Conservation (phyloP, 1,284 basidiomycete species). For the Moesziomyces sp. region DNA sequence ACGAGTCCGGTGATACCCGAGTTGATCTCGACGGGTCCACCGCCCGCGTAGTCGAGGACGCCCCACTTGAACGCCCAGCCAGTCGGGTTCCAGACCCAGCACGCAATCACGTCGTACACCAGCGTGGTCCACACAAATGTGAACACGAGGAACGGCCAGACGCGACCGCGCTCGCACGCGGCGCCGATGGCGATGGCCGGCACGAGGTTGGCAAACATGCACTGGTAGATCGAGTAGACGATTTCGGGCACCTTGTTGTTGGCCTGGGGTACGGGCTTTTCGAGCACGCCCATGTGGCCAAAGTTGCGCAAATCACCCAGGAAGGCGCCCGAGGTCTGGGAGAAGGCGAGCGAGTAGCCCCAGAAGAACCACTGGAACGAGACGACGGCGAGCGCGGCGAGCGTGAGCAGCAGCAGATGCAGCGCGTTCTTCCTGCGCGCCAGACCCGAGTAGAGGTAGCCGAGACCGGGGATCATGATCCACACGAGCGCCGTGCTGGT, state of each 20-base stretch:
- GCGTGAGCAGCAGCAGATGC: conserved; percentile 71
- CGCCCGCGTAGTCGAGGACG: conserved; percentile 90
- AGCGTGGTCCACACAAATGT: conserved; percentile 86
- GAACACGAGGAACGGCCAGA: conserved; percentile 87
- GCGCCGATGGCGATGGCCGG: conserved; percentile 73
- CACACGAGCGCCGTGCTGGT: conserved; percentile 81
- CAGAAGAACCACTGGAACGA: conserved; percentile 74
- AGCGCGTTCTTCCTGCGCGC: conserved; percentile 76
- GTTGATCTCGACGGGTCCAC: conserved; percentile 91
- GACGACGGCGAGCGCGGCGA: conserved; percentile 66
- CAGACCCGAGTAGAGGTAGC: conserved; percentile 87
- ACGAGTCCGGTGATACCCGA: conserved; percentile 87
- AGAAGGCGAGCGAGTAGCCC: conserved; percentile 70
- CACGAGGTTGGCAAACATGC: conserved; percentile 70
- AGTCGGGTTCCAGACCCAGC: conserved; percentile 86
- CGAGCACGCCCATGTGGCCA: conserved; percentile 77
- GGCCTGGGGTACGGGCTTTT: conserved; percentile 77
- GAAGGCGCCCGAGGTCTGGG: conserved; percentile 74
- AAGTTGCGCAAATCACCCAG: conserved; percentile 78
- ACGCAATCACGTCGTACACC: conserved; percentile 70
- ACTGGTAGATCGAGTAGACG: conserved; percentile 69
- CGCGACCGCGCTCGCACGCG: conserved; percentile 86
- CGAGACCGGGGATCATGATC: conserved; percentile 74
- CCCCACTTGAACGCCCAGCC: conserved; percentile 93
- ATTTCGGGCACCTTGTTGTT: conserved; percentile 72